Evolutionary conservation across 73 alveolate species (phyloP), one percentile per base, ranked within the genome.

Genomic region (Paramecium biaurelia): DNA sequence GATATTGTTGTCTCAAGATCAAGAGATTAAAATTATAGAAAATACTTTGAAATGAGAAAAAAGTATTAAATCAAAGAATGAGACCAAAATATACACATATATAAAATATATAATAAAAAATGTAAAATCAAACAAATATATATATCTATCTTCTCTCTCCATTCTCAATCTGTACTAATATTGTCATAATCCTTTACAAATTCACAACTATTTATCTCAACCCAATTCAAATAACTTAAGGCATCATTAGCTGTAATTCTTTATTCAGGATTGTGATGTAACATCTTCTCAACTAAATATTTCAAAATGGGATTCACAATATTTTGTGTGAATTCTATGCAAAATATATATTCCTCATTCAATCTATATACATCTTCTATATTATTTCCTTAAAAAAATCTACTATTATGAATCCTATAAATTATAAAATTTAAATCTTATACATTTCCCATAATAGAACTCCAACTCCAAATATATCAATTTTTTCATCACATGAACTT

Each of bases 11-110:
- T 89, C 21, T 70, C 85, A 58, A 84, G 88, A 32, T 94, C 97
- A 93, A 93, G 98, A 94, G 97, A 96, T 95, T 95, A 96, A 85
- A 96, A 96, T 95, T 96, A 94, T 93, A 96, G 98, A 94, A 94
- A 94, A 93, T 96, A 96, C 95, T 96, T 96, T 93, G 98, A 96
- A 85, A 90, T 96, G 95, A 94, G 98, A 92, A 96, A 96, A 97
- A 93, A 95, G 92, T 95, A 94, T 95, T 93, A 94, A 32, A 96
- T 96, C 93, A 85, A 84, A 43, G 90, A 79, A 24, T 79, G 90
- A 79, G 59, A 47, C 26, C 59, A 53, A 18, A 53, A 53, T 53
- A 53, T 53, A 53, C 14, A 47, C 59, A 47, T 18, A 53, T 53
- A 53, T 4, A 53, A 1, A 53, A 53, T 53, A 53, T n/a, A n/a